Base-by-base conservation (phyloP, 179 eudicot genomes). In the Beta lomatogona region DNA sequence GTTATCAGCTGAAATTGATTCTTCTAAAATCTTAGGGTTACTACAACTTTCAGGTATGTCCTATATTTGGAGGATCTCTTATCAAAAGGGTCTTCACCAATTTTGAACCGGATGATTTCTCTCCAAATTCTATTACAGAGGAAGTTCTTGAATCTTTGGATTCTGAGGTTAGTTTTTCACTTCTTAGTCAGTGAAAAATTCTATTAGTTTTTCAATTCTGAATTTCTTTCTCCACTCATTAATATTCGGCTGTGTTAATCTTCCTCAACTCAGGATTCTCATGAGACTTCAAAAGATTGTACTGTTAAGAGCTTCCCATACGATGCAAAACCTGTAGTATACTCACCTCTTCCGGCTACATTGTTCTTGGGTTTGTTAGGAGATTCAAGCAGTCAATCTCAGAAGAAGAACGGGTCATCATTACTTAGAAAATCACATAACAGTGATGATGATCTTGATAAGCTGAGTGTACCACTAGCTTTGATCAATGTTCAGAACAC, bases 361-460 rank as follows among this genome's bases (percentile, higher is more conserved):
- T 80, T 88, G 59, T 89, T 93, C 58, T 79, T 88, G 16, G 77
- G 85, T 75, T 84, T 90, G 82, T 82, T 90, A 45, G 92, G 92
- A 84, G 93, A 91, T 36, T 83, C 87, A 66, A 90, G 88, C 79
- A 80, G 53, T 82, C 88, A 86, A 69, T 76, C 77, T 70, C 87
- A 89, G 16, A 80, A 89, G 79, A 92, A 86, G 79, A 91, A 85
- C 14, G 82, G 86, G 45, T 91, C 97, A 50, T 88, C 94, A n/a
- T 76, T 92, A 75, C 93, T 92, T 21, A 85, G 88, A 77, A 96
- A 91, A 81, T 86, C 94, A 36, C 90, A 94, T 77, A 89, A 91
- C n/a, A 95, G 99, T 63, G 99, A 95, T 57, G 98, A 93, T 82
- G 98, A 95, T 81, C 91, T 95, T 8, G 94, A 93, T 14, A 94